Base-by-base conservation (phyloP, 345 rosid genomes). In the Noccaea bulbosa region DNA sequence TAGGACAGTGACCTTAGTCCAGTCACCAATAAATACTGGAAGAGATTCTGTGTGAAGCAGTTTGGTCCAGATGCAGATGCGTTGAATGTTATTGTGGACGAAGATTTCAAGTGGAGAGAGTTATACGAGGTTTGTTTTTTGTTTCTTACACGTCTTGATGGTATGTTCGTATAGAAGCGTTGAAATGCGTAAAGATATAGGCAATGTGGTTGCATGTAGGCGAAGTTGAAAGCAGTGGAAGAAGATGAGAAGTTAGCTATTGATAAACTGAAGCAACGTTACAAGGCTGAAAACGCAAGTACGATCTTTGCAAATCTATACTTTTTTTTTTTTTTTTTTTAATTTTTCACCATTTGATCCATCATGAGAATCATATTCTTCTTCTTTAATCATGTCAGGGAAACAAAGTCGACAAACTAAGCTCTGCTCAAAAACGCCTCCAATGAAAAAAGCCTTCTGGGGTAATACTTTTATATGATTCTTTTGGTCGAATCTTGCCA, bases 1-100 rank as follows among this genome's bases (percentile, higher is more conserved):
- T 61, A 93, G 98, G 96, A 77, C 62, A 80, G 90, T 40, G 95
- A 94, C 79, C 92, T 94, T 73, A 85, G 83, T 83, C 85, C 95
- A 0, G 75, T 94, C 22, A 94, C 97, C 9, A 83, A 94, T 81
- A 61, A 78, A 17, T 62, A 91, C 4, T 94, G 99, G 99, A 86
- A 79, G 84, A 75, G 80, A 52, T 89, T 89, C 78, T 94, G 80
- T 62, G 79, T 80, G 83, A 73, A 70, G 57, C 70, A 85, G 35
- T 91, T 79, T 64, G 95, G 96, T 70, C 65, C 65, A 51, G 40
- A 15, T 41, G 63, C 63, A 65, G 40, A 22, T 48, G 81, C 73
- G 20, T 17, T 70, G 27, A 67, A 77, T 56, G 15, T 67, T 41
- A 90, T 80, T 22, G 38, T 82, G 32, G 84, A 88, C 81, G 77